These are phyloP conservation scores for Chytriomyces hyalinus DNA, from an alignment of 192 early-diverging fungal genomes.

Conservation along the genomic window DNA sequence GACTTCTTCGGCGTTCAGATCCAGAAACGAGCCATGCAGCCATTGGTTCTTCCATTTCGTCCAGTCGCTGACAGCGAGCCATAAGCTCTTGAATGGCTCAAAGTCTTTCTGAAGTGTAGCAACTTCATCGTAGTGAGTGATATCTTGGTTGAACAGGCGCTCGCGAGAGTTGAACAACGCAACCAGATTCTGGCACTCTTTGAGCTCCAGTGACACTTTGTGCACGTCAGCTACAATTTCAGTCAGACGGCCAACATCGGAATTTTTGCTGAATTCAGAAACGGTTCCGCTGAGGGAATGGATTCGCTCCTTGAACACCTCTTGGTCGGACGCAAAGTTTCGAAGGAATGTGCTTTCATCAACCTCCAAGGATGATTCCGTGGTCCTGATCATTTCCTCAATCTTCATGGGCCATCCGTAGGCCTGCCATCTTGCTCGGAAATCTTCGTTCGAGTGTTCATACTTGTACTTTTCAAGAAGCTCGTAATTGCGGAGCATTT, in stretches of 20 bases:
- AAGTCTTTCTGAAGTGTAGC: constrained; percentile 58
- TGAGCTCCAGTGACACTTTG: constrained; percentile 57
- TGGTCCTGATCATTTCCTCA: constrained; percentile 55
- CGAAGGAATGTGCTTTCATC: constrained; percentile 59
- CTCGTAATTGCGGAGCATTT: constrained; percentile 63
- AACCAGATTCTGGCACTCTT: constrained; percentile 58
- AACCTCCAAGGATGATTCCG: constrained; percentile 53
- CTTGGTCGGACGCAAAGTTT: constrained; percentile 63
- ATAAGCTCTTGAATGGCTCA: constrained; percentile 64
- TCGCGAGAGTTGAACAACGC: constrained; percentile 62
- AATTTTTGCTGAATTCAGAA: constrained; percentile 59
- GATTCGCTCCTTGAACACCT: constrained; percentile 67
- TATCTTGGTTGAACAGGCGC: constrained; percentile 61
- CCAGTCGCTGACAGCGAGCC: constrained; percentile 64
- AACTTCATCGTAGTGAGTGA: constrained; percentile 66
- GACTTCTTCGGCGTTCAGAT: constrained; percentile 63
- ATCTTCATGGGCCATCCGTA: constrained; percentile 60
- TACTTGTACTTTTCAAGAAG: constrained; percentile 63
- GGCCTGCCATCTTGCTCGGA: constrained; percentile 58
- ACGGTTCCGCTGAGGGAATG: constrained; percentile 52
- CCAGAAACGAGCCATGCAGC: constrained; percentile 60
- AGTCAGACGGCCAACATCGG: constrained; percentile 49
- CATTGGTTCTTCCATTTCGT: constrained; percentile 61
- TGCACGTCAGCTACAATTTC: constrained; percentile 63
- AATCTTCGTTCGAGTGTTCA: constrained; percentile 66